A percentile compares a stretch with the other conserved stretches of the same genome.
These are phyloP conservation scores for Hyphodiscus sp. DNA, from an alignment of 2,329 filamentous ascomycete species.

Conservation along the genomic window DNA sequence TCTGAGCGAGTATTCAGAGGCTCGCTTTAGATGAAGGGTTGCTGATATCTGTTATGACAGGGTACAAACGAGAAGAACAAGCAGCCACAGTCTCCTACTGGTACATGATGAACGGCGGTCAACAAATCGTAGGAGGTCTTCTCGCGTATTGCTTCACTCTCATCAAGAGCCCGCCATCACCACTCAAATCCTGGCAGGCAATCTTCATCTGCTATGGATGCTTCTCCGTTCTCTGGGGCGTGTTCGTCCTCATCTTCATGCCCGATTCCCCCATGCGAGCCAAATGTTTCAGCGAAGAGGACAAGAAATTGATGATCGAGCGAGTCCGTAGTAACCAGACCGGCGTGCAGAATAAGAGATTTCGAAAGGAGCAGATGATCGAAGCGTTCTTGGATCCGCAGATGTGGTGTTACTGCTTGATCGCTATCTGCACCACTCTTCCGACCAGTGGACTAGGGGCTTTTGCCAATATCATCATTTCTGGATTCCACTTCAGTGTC, in stretches of 20 bases:
- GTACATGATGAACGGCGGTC: conserved; percentile 71
- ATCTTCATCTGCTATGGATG: conserved; percentile 42
- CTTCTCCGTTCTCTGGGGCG: conserved; percentile 34
- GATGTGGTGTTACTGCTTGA: conserved; percentile 56
- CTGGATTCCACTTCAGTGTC: conserved; percentile 56
- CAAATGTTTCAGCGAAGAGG: conserved; percentile 33
- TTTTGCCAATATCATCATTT: conserved; percentile 71
- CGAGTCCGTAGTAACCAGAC: conserved; percentile 52
- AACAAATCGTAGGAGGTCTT: conserved; percentile 59
- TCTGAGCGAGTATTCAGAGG: too few relatives aligned
- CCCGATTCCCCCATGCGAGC: conserved; percentile 47
- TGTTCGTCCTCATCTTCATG: conserved; percentile 39
- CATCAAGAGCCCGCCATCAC: conserved; percentile 39
- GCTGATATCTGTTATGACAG: too few relatives aligned
- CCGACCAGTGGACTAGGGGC: conserved; percentile 67
- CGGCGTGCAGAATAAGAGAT: conserved; percentile 45
- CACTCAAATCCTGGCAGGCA: conserved; percentile 57
- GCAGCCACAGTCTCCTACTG: conserved; percentile 50
- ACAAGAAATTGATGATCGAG: conserved; percentile 43
- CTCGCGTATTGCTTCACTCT: conserved; percentile 53
- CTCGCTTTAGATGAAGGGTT: too few relatives aligned
- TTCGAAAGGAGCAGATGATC: conserved; percentile 42
- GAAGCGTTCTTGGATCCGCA: conserved; percentile 57
- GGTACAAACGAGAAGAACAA: conserved; percentile 68
- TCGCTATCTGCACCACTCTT: conserved; percentile 65